Evolutionary conservation across 345 rosid species (phyloP).

Genomic region (Excoecaria cochinchinensis): DNA sequence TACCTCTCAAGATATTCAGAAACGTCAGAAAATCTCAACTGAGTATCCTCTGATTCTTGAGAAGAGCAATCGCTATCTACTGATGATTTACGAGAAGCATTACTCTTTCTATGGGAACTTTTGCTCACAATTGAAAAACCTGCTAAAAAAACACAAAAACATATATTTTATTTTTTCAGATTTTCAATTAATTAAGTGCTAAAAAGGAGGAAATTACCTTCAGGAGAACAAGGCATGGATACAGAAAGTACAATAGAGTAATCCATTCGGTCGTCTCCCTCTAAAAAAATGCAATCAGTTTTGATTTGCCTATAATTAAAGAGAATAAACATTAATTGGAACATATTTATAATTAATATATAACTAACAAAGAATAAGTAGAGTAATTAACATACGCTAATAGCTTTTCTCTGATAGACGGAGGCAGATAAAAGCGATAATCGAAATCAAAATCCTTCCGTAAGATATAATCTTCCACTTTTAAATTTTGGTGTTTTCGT

Average conservation of each 20-base stretch:
- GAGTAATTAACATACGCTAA: conserved; percentile 24
- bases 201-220: background rate
- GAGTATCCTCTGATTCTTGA: conserved; percentile 18
- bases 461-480: conserved; percentile 40
- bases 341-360: no score
- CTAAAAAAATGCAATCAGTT: conserved; percentile 55
- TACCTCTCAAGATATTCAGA: conserved; percentile 32
- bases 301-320: conserved; percentile 47
- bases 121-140: conserved; percentile 25
- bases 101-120: conserved; percentile 17
- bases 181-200: background rate
- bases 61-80: conserved; percentile 17
- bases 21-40: conserved; percentile 18
- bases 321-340: background rate
- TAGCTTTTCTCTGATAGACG: conserved; percentile 40
- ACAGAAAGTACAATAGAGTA: conserved; percentile 56
- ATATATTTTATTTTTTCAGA: no score
- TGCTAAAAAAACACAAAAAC: conserved; percentile 10
- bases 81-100: background rate
- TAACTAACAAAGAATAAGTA: no score
- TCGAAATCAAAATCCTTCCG: conserved; percentile 50
- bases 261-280: conserved; percentile 53
- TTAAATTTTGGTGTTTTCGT: conserved; percentile 34
- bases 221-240: conserved; percentile 19
- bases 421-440: conserved; percentile 48